Conservation (phyloP, 805 yeast genomes). For the Wickerhamiella spandovensis region DNA sequence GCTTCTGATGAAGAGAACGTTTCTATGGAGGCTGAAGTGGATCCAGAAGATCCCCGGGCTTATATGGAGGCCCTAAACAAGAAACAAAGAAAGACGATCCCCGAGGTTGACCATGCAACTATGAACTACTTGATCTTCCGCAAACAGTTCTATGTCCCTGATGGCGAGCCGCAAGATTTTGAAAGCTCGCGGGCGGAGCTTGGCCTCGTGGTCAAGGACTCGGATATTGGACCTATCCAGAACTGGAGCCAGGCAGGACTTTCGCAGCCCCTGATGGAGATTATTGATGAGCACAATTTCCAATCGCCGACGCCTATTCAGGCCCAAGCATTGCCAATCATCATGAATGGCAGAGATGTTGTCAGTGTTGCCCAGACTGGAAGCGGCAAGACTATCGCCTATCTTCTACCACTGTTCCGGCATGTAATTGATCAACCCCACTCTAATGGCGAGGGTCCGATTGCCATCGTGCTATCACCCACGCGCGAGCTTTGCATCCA, state of each 20-base stretch:
- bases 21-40: neutral
- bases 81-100: constrained; percentile 35
- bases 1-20: neutral
- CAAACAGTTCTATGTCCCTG: constrained; percentile 51
- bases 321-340: constrained; percentile 77
- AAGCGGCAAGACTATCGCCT: constrained; percentile 88
- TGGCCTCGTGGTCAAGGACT: constrained; percentile 49
- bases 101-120: constrained; percentile 33
- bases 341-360: constrained; percentile 80
- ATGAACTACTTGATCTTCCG: constrained; percentile 40
- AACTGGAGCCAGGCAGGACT: constrained; percentile 78
- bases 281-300: constrained; percentile 41
- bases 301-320: constrained; percentile 75
- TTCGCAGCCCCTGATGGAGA: constrained; percentile 41
- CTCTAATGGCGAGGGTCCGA: constrained; percentile 45
- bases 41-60: neutral
- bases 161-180: constrained; percentile 37
- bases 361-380: constrained; percentile 96
- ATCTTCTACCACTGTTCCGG: constrained; percentile 67
- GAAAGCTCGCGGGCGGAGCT: constrained; percentile 36
- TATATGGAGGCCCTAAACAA: constrained; percentile 15
- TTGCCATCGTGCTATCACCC: constrained; percentile 73
- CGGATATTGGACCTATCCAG: constrained; percentile 51
- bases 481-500: constrained; percentile 88
- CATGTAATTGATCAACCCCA: constrained; percentile 68